These are phyloP conservation scores for Kernera saxatilis DNA, from an alignment of 345 rosid species.

Conservation along the genomic window DNA sequence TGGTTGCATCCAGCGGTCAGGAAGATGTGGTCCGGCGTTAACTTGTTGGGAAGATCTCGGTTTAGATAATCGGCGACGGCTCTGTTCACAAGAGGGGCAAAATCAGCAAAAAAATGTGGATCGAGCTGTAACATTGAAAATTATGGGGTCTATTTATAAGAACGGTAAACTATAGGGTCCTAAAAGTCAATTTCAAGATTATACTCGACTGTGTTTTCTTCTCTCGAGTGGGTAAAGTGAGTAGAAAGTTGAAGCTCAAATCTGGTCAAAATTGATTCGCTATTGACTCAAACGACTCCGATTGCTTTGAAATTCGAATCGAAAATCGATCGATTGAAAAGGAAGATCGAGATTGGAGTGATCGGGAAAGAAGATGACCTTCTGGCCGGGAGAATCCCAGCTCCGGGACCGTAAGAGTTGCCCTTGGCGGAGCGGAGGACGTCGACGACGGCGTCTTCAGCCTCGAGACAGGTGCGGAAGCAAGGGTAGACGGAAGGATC, in stretches of 20 bases:
- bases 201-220: not conserved
- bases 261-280: not conserved
- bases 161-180: not conserved
- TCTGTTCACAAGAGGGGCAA: conserved; percentile 28
- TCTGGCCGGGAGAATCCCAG: conserved; percentile 56
- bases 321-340: not conserved
- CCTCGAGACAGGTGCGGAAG: conserved; percentile 45
- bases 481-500: conserved; percentile 63
- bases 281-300: not conserved
- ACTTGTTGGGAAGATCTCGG: conserved; percentile 41
- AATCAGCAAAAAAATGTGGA: not conserved
- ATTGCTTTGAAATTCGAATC: not conserved
- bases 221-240: not conserved
- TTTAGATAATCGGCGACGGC: conserved; percentile 49
- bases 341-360: not conserved
- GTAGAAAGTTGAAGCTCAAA: not conserved
- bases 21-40: conserved; percentile 48
- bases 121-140: not conserved
- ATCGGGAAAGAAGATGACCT: not conserved
- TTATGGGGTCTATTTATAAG: not conserved
- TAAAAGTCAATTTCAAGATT: not conserved
- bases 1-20: conserved; percentile 49
- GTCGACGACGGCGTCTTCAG: conserved; percentile 52
- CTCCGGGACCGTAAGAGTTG: conserved; percentile 44
- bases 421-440: conserved; percentile 46